Evolutionary conservation across 345 rosid species (phyloP).

Genomic region (Linum usitatissimum): DNA sequence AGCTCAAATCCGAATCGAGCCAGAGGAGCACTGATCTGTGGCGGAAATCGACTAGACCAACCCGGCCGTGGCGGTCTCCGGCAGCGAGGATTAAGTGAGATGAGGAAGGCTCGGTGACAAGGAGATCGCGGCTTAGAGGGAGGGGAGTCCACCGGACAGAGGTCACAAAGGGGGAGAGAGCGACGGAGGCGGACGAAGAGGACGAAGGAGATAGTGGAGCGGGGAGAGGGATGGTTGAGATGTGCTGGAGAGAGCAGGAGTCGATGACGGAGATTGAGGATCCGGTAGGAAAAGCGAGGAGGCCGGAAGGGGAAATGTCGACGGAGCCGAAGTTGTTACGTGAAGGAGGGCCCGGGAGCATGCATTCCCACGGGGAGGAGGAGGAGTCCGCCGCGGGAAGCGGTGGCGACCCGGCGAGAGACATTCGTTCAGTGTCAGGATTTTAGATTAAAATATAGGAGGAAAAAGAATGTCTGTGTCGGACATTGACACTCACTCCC

Average conservation of each 20-base stretch:
- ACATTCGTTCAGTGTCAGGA: neutral
- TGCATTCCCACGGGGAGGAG: constrained; percentile 39
- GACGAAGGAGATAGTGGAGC: constrained; percentile 34
- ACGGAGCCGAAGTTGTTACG: constrained; percentile 87
- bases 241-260: constrained; percentile 76
- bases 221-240: constrained; percentile 66
- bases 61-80: constrained; percentile 91
- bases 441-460: neutral
- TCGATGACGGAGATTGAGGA: constrained; percentile 70
- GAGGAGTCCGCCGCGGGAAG: neutral
- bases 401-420: neutral
- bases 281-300: constrained; percentile 78
- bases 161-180: constrained; percentile 76
- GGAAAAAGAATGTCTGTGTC: neutral
- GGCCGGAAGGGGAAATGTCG: constrained; percentile 68
- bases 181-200: constrained; percentile 22
- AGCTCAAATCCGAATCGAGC: constrained; percentile 44
- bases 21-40: constrained; percentile 52
- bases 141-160: constrained; percentile 80
- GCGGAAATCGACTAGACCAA: constrained; percentile 69
- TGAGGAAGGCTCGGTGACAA: constrained; percentile 64
- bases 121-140: constrained; percentile 66
- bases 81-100: constrained; percentile 75
- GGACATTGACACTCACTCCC: neutral
- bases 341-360: constrained; percentile 88